Conservation (phyloP, 257 asterid genomes). For the Hygrophila difformis region DNA sequence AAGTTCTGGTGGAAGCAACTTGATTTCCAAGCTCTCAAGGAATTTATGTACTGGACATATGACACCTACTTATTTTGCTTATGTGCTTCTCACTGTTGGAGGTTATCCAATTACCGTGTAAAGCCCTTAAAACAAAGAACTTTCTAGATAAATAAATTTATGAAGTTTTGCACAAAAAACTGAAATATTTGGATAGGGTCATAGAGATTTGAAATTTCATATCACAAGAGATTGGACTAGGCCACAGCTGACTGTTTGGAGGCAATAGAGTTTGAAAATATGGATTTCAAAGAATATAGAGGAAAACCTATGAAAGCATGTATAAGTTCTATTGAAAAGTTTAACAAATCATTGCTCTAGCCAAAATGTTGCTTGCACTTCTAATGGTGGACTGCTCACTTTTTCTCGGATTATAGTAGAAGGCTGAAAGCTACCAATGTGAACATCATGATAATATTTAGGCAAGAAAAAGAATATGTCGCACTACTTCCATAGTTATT, state of each 20-base stretch:
- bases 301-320: too few species aligned
- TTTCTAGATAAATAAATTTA: background rate
- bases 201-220: too few species aligned
- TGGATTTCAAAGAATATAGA: too few species aligned
- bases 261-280: too few species aligned
- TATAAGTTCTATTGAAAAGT: too few species aligned
- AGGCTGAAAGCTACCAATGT: background rate
- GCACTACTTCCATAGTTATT: too few species aligned
- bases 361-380: background rate
- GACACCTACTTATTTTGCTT: background rate
- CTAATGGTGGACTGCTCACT: background rate
- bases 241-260: too few species aligned
- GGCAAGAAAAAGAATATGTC: too few species aligned
- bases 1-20: background rate
- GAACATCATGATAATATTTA: background rate
- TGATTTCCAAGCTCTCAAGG: conserved; percentile 9
- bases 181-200: too few species aligned
- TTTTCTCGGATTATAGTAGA: background rate
- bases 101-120: background rate
- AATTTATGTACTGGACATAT: background rate
- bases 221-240: too few species aligned
- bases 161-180: too few species aligned
- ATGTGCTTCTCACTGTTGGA: too few species aligned
- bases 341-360: background rate
- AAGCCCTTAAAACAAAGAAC: background rate